phyloP scores from a whole-genome alignment of 2,329 filamentous ascomycete species.

The Colletotrichum nymphaeae region DNA sequence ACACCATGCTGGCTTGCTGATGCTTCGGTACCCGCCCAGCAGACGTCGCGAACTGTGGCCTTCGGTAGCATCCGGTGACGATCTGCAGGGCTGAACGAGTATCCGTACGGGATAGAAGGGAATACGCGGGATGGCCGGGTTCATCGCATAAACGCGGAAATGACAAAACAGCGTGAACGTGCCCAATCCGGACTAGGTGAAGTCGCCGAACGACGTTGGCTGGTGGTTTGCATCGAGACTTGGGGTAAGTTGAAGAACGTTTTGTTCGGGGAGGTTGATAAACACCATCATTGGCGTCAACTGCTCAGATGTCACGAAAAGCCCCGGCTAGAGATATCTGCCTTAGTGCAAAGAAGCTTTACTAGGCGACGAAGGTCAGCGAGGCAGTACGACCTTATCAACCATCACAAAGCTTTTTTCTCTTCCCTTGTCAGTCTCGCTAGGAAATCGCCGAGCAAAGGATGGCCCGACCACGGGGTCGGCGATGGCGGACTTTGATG shows the following conservation, averaged over 20 bases:
- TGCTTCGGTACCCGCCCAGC: background rate
- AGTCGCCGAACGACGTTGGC: background rate
- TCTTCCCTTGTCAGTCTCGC: background rate
- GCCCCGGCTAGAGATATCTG: background rate
- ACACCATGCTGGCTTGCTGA: background rate
- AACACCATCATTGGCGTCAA: background rate
- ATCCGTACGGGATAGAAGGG: background rate
- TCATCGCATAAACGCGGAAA: conserved; percentile 5
- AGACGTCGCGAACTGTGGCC: background rate
- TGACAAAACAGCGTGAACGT: background rate
- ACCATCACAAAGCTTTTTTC: background rate
- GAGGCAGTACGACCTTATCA: background rate
- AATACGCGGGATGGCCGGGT: conserved; percentile 4
- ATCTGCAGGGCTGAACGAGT: background rate
- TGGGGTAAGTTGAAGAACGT: background rate
- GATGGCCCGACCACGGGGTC: background rate
- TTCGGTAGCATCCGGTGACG: background rate
- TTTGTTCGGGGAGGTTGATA: background rate
- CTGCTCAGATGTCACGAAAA: background rate
- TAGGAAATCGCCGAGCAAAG: conserved; percentile 2
- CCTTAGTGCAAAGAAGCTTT: background rate
- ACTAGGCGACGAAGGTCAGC: background rate
- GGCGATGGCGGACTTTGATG: conserved; percentile 10
- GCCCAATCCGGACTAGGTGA: background rate
- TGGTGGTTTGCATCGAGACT: background rate